A percentile compares a stretch with the other conserved stretches of the same genome.
phyloP scores from a whole-genome alignment of 2,329 filamentous ascomycete genomes.

The Monosporascus sp. region DNA sequence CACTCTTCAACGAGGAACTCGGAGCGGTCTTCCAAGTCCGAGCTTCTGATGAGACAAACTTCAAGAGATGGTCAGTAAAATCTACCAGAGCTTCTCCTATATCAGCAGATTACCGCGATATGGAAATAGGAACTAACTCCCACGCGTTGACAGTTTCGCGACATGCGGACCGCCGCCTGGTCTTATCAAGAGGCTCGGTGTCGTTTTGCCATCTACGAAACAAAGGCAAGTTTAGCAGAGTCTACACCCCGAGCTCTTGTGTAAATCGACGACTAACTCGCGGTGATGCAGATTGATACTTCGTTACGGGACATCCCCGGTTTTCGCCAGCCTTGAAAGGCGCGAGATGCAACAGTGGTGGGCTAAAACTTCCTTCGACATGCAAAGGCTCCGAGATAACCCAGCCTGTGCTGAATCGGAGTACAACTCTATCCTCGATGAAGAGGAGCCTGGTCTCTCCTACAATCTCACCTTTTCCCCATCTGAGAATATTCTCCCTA shows the following conservation, averaged over 20 bases:
- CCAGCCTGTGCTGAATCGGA: constrained; percentile 81
- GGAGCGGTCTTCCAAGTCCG: constrained; percentile 94
- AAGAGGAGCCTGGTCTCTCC: constrained; percentile 73
- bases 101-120: no score
- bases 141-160: constrained; percentile 51
- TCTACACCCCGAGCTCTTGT: no score
- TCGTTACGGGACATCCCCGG: constrained; percentile 65
- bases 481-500: constrained; percentile 55
- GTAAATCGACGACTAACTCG: no score
- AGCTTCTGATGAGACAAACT: constrained; percentile 75
- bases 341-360: constrained; percentile 78
- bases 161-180: constrained; percentile 80
- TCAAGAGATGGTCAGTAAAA: constrained; percentile 58
- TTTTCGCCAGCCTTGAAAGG: constrained; percentile 62
- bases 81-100: no score
- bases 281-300: constrained; percentile 42
- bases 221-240: constrained; percentile 37
- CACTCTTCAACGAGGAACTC: constrained; percentile 93
- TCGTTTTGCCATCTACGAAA: constrained; percentile 61
- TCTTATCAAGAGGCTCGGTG: constrained; percentile 78
- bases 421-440: constrained; percentile 67
- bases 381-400: constrained; percentile 89
- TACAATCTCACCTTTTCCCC: constrained; percentile 81
- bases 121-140: no score
- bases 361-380: constrained; percentile 81